Conservation (phyloP, 192 early-diverging fungal genomes). For the Helicostylum pulchrum region DNA sequence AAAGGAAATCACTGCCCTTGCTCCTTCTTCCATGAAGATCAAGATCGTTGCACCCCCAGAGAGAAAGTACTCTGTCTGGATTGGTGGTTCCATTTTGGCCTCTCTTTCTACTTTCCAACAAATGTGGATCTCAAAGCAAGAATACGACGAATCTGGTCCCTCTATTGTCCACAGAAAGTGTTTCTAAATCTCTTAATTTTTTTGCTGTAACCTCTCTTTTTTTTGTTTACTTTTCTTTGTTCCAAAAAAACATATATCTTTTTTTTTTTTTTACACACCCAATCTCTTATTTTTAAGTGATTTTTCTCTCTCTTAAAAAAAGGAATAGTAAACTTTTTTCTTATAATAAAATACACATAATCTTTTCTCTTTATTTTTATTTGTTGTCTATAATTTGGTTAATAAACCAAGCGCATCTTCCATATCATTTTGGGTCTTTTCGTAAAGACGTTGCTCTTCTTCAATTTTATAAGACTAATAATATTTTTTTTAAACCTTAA, state of each 20-base stretch:
- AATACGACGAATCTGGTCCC: constrained; percentile 32
- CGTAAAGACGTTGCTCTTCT: constrained; percentile 23
- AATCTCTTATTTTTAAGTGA: background rate
- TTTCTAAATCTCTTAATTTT: constrained; percentile 18
- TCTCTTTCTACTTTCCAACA: constrained; percentile 98
- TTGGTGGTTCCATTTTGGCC: constrained; percentile 96
- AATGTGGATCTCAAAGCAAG: constrained; percentile 97
- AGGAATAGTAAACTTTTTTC: background rate
- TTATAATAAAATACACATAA: background rate
- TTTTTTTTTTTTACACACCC: background rate
- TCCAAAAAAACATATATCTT: constrained; percentile 1
- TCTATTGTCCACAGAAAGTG: constrained; percentile 36
- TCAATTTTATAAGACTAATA: constrained; percentile 6
- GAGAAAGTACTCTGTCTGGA: constrained; percentile 99
- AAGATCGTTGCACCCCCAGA: constrained; percentile 98
- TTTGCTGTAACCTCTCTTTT: background rate
- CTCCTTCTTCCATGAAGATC: constrained; percentile 94
- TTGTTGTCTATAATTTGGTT: constrained; percentile 16
- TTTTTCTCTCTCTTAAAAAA: constrained; percentile 2
- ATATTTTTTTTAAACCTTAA: too few species aligned
- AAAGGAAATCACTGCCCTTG: constrained; percentile 94
- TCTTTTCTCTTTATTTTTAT: background rate
- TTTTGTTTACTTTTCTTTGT: constrained; percentile 1
- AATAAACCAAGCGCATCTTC: constrained; percentile 29
- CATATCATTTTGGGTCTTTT: constrained; percentile 31